Base-by-base conservation (phyloP, 805 yeast genomes). In the Candida manassasensis region DNA sequence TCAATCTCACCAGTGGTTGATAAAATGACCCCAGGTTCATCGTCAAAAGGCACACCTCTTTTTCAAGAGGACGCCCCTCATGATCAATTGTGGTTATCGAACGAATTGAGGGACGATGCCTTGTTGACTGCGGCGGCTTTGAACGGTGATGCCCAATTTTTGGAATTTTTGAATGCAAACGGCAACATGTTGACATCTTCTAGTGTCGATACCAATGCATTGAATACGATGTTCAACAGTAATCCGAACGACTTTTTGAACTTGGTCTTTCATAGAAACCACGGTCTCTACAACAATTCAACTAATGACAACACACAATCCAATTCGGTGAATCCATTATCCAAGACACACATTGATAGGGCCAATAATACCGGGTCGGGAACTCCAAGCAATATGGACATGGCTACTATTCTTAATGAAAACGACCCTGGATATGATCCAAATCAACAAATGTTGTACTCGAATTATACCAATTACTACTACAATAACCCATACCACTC, bases 91-190 rank as follows among this genome's bases (percentile, higher is more conserved):
- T 81, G 87, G 87, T 63, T 82, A 15, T 78, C 87, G 11, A 77
- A 73, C 37, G 89, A 82, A 49, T 61, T 82, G 30, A 53, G 83
- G 34, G 86, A 79, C 43, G 88, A 82, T 47, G 88, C 87, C 0
- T 57, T 82, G 18, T 59, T 82, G 41, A 80, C 88, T 0, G 88
- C 88, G 0, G 81, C 85, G 4, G 88, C 89, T 0, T 75, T 48
- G 32, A 74, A 74, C 39, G 79, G 80, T 32, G 81, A 75, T 39
- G 67, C 76, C 4, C 77, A 75, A 38, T 73, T 76, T 40, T 57
- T 77, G 14, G 84, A 79, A 34, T 63, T 77, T 48, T 66, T 75
- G 59, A 53, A 49, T 32, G 52, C 45, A 28, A 24, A 21, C 19
- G 35, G 34, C 27, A 38, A 37, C 22, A 32, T 15, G 11, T 19